Percentiles rank a stretch among this genome's conserved stretches.
Conservation (phyloP, 2,329 filamentous ascomycete genomes). For the Exophiala dermatitidis region DNA sequence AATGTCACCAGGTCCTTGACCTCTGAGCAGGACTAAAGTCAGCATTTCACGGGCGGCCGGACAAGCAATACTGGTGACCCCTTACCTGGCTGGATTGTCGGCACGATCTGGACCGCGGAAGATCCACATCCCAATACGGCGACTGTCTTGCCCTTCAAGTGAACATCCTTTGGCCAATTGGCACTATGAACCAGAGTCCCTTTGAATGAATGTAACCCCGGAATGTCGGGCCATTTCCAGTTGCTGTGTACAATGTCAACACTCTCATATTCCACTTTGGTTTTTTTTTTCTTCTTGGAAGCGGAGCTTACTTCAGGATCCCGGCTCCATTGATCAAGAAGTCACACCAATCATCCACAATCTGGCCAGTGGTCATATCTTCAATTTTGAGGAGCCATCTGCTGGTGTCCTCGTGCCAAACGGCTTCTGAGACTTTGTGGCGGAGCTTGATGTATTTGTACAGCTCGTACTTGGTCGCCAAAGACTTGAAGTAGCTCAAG, state of each 20-base stretch:
- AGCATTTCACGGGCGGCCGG: too few relatives aligned
- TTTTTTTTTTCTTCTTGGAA: too few relatives aligned
- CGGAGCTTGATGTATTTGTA: slow-evolving; percentile 41
- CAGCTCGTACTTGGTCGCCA: slow-evolving; percentile 58
- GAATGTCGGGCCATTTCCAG: slow-evolving; percentile 27
- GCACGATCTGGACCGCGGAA: slow-evolving; percentile 28
- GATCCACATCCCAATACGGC: slow-evolving; percentile 27
- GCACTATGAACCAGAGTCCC: slow-evolving; percentile 37
- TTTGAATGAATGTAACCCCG: slow-evolving; percentile 28
- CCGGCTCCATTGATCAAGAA: slow-evolving; percentile 42
- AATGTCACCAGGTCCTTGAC: slow-evolving; percentile 28
- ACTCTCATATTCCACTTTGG: too few relatives aligned
- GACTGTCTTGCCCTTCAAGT: slow-evolving; percentile 27
- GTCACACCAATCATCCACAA: not conserved
- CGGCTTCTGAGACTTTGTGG: slow-evolving; percentile 2
- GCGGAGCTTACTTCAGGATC: slow-evolving; percentile 41
- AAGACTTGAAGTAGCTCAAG: slow-evolving; percentile 55
- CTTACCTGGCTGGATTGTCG: slow-evolving; percentile 32
- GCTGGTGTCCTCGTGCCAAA: slow-evolving; percentile 31
- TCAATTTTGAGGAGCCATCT: slow-evolving; percentile 39
- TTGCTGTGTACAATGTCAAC: slow-evolving; percentile 19
- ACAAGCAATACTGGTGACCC: too few relatives aligned
- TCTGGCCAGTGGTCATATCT: not conserved
- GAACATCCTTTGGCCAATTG: slow-evolving; percentile 32
- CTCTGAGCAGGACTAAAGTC: slow-evolving; percentile 6